These are phyloP conservation scores for Colletotrichum sp. DNA, from an alignment of 2,329 filamentous ascomycete genomes.

Conservation along the genomic window DNA sequence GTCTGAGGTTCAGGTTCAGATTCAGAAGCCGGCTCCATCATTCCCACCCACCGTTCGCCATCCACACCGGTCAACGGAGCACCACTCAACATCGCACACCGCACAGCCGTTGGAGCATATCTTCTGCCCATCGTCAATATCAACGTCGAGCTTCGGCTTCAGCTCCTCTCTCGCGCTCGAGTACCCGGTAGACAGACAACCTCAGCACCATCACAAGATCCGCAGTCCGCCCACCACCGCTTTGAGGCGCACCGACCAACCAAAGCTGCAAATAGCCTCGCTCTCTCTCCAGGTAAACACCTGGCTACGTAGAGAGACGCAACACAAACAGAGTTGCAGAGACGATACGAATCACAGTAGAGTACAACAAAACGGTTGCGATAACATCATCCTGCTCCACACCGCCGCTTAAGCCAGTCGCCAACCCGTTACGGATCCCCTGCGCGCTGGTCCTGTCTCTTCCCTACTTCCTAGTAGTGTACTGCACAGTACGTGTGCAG, in stretches of 20 bases:
- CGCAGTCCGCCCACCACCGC: neutral
- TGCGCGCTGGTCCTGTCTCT: neutral
- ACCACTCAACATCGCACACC: neutral
- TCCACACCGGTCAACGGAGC: neutral
- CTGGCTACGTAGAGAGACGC: neutral
- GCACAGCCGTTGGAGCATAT: neutral
- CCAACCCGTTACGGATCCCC: neutral
- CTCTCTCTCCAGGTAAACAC: neutral
- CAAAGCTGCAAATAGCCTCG: neutral
- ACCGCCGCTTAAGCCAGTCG: slow-evolving; percentile 11
- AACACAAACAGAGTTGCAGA: slow-evolving; percentile 1
- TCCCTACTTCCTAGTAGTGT: neutral
- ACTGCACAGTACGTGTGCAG: neutral
- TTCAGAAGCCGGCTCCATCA: neutral
- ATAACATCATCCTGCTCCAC: slow-evolving; percentile 19
- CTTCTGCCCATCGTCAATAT: neutral
- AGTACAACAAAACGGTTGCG: slow-evolving; percentile 4
- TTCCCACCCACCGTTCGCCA: neutral
- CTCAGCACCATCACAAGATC: neutral
- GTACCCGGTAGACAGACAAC: neutral
- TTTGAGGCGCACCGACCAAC: neutral
- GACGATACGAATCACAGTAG: neutral
- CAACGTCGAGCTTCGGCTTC: neutral
- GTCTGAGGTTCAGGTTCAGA: neutral
- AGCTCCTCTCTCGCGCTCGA: neutral